These are phyloP conservation scores for Collybia nuda DNA, from an alignment of 768 basidiomycete species.

Conservation along the genomic window DNA sequence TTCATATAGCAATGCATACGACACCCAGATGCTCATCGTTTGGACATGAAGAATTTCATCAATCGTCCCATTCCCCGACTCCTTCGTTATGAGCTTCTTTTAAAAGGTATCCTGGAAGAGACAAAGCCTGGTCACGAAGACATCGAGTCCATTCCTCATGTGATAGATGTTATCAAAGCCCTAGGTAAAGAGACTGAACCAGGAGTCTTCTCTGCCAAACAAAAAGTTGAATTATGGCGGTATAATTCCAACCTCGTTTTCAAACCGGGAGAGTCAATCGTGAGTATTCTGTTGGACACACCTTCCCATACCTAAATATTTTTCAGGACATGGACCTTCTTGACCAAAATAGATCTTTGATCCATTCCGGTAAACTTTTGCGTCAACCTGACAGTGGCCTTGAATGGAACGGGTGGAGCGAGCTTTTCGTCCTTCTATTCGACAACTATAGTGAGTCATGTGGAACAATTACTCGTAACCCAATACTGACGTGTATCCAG, in stretches of 20 bases:
- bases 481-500: conserved; percentile 37
- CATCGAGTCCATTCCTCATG: conserved; percentile 75
- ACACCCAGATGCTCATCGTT: conserved; percentile 74
- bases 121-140: conserved; percentile 79
- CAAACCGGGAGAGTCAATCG: conserved; percentile 74
- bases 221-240: conserved; percentile 88
- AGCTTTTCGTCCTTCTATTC: conserved; percentile 87
- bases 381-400: conserved; percentile 88
- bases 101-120: conserved; percentile 79
- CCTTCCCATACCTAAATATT: background rate
- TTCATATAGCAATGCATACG: conserved; percentile 44
- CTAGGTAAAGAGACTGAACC: conserved; percentile 87
- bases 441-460: conserved; percentile 86
- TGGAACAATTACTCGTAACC: background rate
- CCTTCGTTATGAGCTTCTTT: conserved; percentile 82
- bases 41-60: conserved; percentile 93
- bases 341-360: conserved; percentile 77
- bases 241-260: conserved; percentile 79
- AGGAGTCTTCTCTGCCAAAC: conserved; percentile 81
- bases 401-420: conserved; percentile 88
- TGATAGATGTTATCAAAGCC: conserved; percentile 83
- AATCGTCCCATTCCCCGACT: conserved; percentile 89
- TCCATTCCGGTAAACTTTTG: conserved; percentile 80
- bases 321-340: conserved; percentile 83
- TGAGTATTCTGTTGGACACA: conserved; percentile 22